These are phyloP conservation scores for Xylariaceae sp. DNA, from an alignment of 2,329 filamentous ascomycete species.

Conservation along the genomic window DNA sequence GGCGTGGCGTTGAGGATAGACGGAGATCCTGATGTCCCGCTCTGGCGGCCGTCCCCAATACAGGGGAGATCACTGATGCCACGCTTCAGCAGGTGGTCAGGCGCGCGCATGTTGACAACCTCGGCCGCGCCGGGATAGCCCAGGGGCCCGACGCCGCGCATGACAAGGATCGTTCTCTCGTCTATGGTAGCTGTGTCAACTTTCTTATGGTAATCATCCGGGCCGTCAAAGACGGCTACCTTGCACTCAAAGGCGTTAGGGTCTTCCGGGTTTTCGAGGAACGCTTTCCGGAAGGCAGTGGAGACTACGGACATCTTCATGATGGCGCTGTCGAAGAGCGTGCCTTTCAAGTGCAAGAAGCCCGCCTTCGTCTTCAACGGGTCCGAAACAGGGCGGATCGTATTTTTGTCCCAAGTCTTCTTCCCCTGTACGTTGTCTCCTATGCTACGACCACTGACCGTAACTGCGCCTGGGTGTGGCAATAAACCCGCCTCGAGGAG, in stretches of 20 bases:
- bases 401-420: slow-evolving; percentile 46
- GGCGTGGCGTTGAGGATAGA: slow-evolving; percentile 54
- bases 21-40: slow-evolving; percentile 51
- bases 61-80: slow-evolving; percentile 46
- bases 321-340: slow-evolving; percentile 48
- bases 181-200: slow-evolving; percentile 42
- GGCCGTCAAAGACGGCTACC: slow-evolving; percentile 48
- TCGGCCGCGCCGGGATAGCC: slow-evolving; percentile 49
- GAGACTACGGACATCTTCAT: slow-evolving; percentile 52
- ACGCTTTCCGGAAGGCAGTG: slow-evolving; percentile 41
- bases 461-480: slow-evolving; percentile 39
- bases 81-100: slow-evolving; percentile 41
- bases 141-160: slow-evolving; percentile 46
- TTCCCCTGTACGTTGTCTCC: slow-evolving; percentile 41
- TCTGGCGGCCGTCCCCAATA: slow-evolving; percentile 53
- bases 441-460: slow-evolving; percentile 45
- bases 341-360: slow-evolving; percentile 47
- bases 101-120: slow-evolving; percentile 51
- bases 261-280: slow-evolving; percentile 43
- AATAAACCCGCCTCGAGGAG: slow-evolving; percentile 46
- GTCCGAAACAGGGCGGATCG: slow-evolving; percentile 42
- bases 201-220: slow-evolving; percentile 44
- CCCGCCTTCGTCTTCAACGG: slow-evolving; percentile 49
- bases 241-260: slow-evolving; percentile 46
- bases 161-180: slow-evolving; percentile 43